These are phyloP conservation scores for Leishmania mexicana DNA, from an alignment of 208 protist genomes.

Conservation along the genomic window DNA sequence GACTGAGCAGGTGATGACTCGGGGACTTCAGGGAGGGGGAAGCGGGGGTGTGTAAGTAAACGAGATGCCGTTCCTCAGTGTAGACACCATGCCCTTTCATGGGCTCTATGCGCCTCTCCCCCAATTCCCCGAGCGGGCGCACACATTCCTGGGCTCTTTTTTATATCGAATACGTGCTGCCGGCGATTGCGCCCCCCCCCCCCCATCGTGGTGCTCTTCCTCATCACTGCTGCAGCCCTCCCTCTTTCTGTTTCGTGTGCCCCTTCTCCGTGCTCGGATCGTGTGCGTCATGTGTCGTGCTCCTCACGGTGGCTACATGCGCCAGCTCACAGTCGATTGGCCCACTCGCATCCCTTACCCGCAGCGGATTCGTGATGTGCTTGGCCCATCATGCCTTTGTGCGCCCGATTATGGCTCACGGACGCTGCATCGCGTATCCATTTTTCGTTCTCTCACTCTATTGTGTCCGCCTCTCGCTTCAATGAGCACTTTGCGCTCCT, in stretches of 20 bases:
- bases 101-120: not conserved
- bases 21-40: not conserved
- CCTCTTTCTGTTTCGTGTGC: not conserved
- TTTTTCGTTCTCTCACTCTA: not conserved
- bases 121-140: not conserved
- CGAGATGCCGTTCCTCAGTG: not conserved
- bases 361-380: not conserved
- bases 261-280: not conserved
- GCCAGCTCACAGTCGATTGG: not conserved
- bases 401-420: not conserved
- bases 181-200: not conserved
- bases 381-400: not conserved
- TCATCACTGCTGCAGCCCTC: not conserved
- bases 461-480: not conserved
- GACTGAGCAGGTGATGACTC: not conserved
- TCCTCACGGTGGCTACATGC: not conserved
- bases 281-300: not conserved
- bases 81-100: not conserved
- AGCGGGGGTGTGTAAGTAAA: not conserved
- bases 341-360: not conserved
- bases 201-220: not conserved
- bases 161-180: slow-evolving; percentile 16
- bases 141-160: slow-evolving; percentile 31
- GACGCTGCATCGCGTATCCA: not conserved
- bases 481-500: not conserved